Evolutionary conservation across 1,284 basidiomycete species (phyloP), one percentile per base, ranked within the genome.

Genomic region (Cutaneotrichosporon daszewskae): DNA sequence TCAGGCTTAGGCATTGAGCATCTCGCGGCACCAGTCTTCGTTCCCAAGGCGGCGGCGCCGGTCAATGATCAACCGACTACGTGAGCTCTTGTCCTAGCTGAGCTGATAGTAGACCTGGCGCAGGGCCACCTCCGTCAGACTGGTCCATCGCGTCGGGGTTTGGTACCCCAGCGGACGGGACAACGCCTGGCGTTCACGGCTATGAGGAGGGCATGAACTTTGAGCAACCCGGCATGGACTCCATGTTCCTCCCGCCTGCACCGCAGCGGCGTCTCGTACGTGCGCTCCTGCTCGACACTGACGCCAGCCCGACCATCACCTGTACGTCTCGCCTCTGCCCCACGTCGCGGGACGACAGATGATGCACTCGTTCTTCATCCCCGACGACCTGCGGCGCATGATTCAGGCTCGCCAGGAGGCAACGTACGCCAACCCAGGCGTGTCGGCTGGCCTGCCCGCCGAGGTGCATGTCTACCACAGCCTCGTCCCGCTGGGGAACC

Each of bases 381-480:
- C 89, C 0, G 77, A 83, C 37, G 77, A 78, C 18, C 73, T 92
- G 17, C 83, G 88, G 12, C 83, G 91, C 53, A 79, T 82, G 27
- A 73, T 97, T 14, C 87, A 88, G 53, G 77, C 79, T 37, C 84
- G 85, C 31, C 84, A 87, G 25, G 90, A 96, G 66, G 80, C 80
- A 7, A 77, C 80, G 25, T 80, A 80, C 45, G 74, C 74, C 2
- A 52, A 54, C 29, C 47, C 62, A 0, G 49, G 53, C 16, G 40
- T 47, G 2, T 52, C 55, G 11, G 43, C 51, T 1, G 77, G 78
- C 17, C 75, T 95, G 8, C 92, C 92, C 0, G 83, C 87, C 19
- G 87, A 94, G 59, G 71, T 95, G 8, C 87, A 92, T 60, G 88
- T 87, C 1, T 96, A 96, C 62, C 89, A 96, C 65, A 83, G 84